Evolutionary conservation across 208 protist genomes (phyloP), one percentile per base, ranked within the genome.

Genomic region (Leishmania aethiopica): DNA sequence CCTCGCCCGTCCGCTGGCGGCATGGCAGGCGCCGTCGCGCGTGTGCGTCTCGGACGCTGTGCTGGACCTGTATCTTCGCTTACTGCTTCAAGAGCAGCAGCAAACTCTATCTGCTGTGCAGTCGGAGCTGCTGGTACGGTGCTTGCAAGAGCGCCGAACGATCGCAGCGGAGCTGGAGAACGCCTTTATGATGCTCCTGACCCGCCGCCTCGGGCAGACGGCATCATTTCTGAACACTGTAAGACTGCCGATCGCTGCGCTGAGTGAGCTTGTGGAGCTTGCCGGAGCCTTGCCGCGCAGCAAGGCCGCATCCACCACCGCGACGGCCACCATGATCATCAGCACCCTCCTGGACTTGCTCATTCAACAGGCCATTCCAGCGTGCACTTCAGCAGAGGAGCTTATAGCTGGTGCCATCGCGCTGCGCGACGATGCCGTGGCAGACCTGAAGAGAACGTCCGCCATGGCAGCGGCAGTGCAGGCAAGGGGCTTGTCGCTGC

Each of bases 1-100:
- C 32, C 77, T 78, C 5, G 57, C 62, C 17, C 49, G 8, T 37
- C 35, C 71, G 13, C 15, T 55, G n/a, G 25, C 55, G 40, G 17
- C 11, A n/a, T 3, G 37, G 64, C 75, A 32, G 10, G n/a, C 73
- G 32, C 73, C 67, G 28, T 57, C 25, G 22, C 72, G 59, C 51
- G 47, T 60, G 22, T 60, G 70, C 19, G 62, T 94, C 13, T 91
- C 92, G 1, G 87, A 92, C 62, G 86, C 92, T 35, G 82, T 95
- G 47, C 84, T 95, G 72, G 90, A 93, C 59, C 40, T 94, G 35
- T 95, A 91, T 70, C 57, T 96, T 15, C 89, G 88, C 8, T 77
- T 90, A 25, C 75, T 95, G 13, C 73, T 62, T 22, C 79, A 84
- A 71, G 86, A 94, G 57, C 60, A 72, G 35, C 75, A 84, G 47